Percentiles rank a stretch among this genome's conserved stretches.
Evolutionary conservation across 306 rosid genomes (phyloP).

Genomic region (Quillaja saponaria): DNA sequence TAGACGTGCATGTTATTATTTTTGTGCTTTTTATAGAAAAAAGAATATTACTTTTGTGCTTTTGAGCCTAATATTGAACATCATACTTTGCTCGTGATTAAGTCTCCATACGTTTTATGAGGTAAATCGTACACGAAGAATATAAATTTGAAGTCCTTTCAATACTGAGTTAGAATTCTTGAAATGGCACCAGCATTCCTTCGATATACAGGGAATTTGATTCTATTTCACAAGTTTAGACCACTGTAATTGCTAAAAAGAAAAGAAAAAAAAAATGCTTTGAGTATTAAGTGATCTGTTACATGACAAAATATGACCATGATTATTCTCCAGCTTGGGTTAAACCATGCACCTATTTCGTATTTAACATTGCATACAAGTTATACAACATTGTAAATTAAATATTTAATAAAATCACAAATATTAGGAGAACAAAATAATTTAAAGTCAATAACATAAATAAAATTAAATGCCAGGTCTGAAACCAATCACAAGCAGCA

Average conservation of each 20-base stretch:
- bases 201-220: constrained; percentile 17
- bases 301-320: constrained; percentile 2
- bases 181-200: constrained; percentile 13
- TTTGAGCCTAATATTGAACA: no score
- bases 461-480: constrained; percentile 14
- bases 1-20: constrained; percentile 4
- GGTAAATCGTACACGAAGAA: neutral
- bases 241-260: constrained; percentile 3
- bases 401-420: neutral
- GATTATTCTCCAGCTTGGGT: neutral
- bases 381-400: neutral
- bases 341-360: constrained; percentile 7
- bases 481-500: constrained; percentile 7
- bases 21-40: neutral
- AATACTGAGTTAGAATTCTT: constrained; percentile 2
- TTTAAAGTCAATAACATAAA: constrained; percentile 16
- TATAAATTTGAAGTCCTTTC: constrained; percentile 1
- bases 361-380: neutral
- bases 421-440: constrained; percentile 17
- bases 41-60: no score
- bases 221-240: neutral
- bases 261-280: neutral
- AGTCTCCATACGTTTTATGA: constrained; percentile 8
- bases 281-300: constrained; percentile 1
- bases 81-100: no score